Evolutionary conservation across 2,329 filamentous ascomycete genomes (phyloP), one percentile per base, ranked within the genome.

Genomic region (Phyllosticta citribraziliensis): DNA sequence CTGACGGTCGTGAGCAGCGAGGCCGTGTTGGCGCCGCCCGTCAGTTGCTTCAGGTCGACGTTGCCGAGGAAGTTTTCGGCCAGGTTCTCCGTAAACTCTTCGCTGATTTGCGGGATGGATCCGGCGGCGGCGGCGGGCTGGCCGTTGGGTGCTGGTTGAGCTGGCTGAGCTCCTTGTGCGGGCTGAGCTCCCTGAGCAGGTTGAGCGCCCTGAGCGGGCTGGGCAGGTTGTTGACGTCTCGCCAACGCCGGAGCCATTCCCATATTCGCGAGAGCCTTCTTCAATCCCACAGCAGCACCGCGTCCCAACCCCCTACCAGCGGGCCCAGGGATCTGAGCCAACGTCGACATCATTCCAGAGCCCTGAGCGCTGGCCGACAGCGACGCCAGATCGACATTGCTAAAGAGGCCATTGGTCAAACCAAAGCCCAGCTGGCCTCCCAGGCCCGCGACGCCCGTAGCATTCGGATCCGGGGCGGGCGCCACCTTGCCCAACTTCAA

Each of bases 241-340:
- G 8, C 6, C 14, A 47, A 4, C 12, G 40, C 27, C 5, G 27
- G 27, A 30, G 27, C 40, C 40, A 47, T 47, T n/a, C 40, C 40
- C 40, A n/a, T n/a, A 47, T n/a, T n/a, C 8, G 40, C 40, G 4
- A 47, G 40, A n/a, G 40, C 40, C 40, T 47, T 47, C 22, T 55
- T 59, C 57, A 59, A 54, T 27, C 51, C 57, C n/a, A 54, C 40
- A 8, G 57, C 57, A 50, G 52, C 52, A 4, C 57, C 57, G 17
- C 47, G 17, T n/a, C 57, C 57, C 6, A 60, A 19, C 0, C 57
- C 57, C 25, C 47, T 55, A 33, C 57, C 57, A 24, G 57, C 57
- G 3, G 57, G 52, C 5, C 30, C 57, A 6, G 52, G 57, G 3
- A 60, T 30, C 11, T 35, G 9, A 3, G 52, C 52, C 22, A 60